phyloP scores from a whole-genome alignment of 2,329 filamentous ascomycete genomes.

The Chaetomiaceae sp. region DNA sequence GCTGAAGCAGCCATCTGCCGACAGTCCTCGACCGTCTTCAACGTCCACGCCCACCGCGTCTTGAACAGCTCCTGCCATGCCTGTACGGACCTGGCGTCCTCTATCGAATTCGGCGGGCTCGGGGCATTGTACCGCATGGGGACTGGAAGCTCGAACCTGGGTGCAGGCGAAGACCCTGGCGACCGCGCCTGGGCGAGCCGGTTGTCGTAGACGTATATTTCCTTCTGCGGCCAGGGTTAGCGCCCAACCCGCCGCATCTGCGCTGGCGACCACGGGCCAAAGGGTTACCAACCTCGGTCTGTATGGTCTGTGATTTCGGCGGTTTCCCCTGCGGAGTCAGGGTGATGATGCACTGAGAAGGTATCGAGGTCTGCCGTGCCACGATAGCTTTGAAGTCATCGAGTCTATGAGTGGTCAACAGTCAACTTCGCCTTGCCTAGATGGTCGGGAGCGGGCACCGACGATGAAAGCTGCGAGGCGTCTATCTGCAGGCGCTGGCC shows the following conservation, averaged over 20 bases:
- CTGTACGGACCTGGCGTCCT: constrained; percentile 70
- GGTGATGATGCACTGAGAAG: constrained; percentile 72
- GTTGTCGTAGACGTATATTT: constrained; percentile 90
- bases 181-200: constrained; percentile 58
- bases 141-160: constrained; percentile 42
- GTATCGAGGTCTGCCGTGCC: constrained; percentile 65
- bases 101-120: constrained; percentile 73
- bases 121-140: constrained; percentile 53
- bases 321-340: constrained; percentile 81
- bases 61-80: constrained; percentile 89
- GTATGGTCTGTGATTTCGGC: constrained; percentile 71
- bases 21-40: constrained; percentile 63
- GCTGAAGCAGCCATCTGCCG: constrained; percentile 55
- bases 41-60: constrained; percentile 72
- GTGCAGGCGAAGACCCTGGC: constrained; percentile 36
- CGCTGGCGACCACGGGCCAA: background rate
- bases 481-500: constrained; percentile 80
- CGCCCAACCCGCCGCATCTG: no score
- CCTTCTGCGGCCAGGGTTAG: constrained; percentile 49
- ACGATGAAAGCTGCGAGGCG: constrained; percentile 68
- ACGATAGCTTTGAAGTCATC: constrained; percentile 84
- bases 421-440: background rate
- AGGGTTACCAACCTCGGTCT: constrained; percentile 60
- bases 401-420: no score
- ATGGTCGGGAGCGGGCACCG: constrained; percentile 27